These are phyloP conservation scores for Blastocystis sp. DNA, from an alignment of 352 stramenopile genomes.

Conservation along the genomic window DNA sequence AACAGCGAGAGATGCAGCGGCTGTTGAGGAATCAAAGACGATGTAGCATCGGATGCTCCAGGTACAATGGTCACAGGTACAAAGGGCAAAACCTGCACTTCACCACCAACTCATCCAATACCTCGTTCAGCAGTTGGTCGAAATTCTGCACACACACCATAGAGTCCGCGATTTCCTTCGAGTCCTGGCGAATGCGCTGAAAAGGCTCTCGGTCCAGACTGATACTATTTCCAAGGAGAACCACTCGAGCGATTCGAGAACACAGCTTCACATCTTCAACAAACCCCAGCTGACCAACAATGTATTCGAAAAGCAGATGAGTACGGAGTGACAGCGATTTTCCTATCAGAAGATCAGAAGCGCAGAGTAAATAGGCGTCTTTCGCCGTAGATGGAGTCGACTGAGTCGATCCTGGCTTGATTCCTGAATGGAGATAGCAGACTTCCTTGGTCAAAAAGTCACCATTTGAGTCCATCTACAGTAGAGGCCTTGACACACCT, in stretches of 20 bases:
- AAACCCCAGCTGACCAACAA: neutral
- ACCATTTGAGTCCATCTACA: constrained; percentile 8
- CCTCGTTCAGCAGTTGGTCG: neutral
- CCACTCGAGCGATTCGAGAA: neutral
- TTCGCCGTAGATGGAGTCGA: neutral
- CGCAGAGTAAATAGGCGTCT: neutral
- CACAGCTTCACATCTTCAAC: constrained; percentile 16
- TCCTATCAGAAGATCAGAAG: neutral
- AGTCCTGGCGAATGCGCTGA: constrained; percentile 14
- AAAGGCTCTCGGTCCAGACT: neutral
- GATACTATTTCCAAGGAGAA: constrained; percentile 18
- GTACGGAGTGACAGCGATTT: neutral
- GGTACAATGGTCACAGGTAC: neutral
- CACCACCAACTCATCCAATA: neutral
- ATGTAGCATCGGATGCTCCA: neutral
- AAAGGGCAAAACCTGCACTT: neutral
- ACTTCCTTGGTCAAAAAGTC: neutral
- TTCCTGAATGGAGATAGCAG: neutral
- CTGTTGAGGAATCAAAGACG: neutral
- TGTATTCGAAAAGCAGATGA: constrained; percentile 2
- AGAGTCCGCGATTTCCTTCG: neutral
- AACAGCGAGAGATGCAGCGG: constrained; percentile 37
- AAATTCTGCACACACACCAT: neutral
- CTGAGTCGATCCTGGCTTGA: neutral
- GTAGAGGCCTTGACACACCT: neutral